phyloP scores from a whole-genome alignment of 2,329 filamentous ascomycete species.

The Ilyonectria mors-panacis region DNA sequence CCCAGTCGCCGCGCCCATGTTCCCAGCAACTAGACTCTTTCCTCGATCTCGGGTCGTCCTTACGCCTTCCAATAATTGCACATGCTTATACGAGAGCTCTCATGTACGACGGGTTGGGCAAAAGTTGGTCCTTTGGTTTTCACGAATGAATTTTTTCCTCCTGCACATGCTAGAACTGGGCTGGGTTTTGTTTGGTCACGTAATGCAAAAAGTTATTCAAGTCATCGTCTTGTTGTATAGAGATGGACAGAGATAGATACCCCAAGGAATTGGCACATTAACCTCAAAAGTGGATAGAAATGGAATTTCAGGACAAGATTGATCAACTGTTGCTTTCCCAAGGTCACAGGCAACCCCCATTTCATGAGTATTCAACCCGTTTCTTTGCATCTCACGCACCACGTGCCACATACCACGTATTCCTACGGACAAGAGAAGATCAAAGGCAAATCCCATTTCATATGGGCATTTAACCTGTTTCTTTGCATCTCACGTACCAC shows the following conservation, averaged over 20 bases:
- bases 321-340: background rate
- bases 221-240: conserved; percentile 26
- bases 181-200: conserved; percentile 3
- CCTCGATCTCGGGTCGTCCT: background rate
- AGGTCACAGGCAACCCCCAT: background rate
- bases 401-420: no score
- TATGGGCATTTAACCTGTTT: background rate
- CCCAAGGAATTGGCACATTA: conserved; percentile 47
- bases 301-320: background rate
- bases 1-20: conserved; percentile 63
- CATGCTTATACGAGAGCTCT: conserved; percentile 1
- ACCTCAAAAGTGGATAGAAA: conserved; percentile 31
- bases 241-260: conserved; percentile 48
- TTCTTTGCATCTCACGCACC: background rate
- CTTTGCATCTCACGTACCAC: background rate
- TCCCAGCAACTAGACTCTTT: conserved; percentile 35
- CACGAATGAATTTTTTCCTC: conserved; percentile 10
- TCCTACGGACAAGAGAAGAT: background rate
- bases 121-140: background rate
- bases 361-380: background rate
- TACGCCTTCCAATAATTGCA: background rate
- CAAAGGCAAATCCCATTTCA: background rate
- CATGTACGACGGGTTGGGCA: background rate
- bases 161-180: background rate
- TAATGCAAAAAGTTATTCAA: conserved; percentile 39